A percentile compares a stretch with the other conserved stretches of the same genome.
Conservation (phyloP, 805 yeast genomes). For the Starmerella floris region DNA sequence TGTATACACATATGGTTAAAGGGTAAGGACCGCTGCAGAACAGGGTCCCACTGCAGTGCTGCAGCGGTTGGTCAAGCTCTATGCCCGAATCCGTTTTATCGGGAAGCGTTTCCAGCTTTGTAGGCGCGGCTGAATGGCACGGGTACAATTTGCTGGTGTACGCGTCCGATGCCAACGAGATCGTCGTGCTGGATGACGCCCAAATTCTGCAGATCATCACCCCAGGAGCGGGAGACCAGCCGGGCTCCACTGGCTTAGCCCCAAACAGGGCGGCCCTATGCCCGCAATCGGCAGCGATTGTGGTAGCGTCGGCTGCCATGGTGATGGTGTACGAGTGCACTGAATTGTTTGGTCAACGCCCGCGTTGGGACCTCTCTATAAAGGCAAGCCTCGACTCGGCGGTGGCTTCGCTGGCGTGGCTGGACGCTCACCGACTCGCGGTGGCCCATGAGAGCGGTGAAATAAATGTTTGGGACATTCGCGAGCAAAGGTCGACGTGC, state of each 20-base stretch:
- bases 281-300: constrained; percentile 37
- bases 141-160: constrained; percentile 48
- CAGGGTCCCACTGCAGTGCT: too few relatives aligned
- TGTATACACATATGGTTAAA: too few relatives aligned
- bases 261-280: too few relatives aligned
- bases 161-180: constrained; percentile 79
- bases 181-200: constrained; percentile 41
- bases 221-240: constrained; percentile 49
- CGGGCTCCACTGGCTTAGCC: constrained; percentile 48
- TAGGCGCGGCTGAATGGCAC: constrained; percentile 53
- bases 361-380: constrained; percentile 3
- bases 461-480: not conserved
- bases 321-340: constrained; percentile 22
- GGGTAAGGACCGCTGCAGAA: too few relatives aligned
- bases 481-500: not conserved
- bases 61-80: not conserved
- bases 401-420: constrained; percentile 43
- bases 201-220: constrained; percentile 49
- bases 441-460: constrained; percentile 22
- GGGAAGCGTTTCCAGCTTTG: constrained; percentile 1
- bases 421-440: constrained; percentile 42
- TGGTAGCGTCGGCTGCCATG: constrained; percentile 19
- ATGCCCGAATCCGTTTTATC: not conserved
- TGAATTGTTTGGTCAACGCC: constrained; percentile 17
- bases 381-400: constrained; percentile 1